Evolutionary conservation across 1,284 basidiomycete species (phyloP), one percentile per base, ranked within the genome.

Genomic region (Ceratobasidium sp.): DNA sequence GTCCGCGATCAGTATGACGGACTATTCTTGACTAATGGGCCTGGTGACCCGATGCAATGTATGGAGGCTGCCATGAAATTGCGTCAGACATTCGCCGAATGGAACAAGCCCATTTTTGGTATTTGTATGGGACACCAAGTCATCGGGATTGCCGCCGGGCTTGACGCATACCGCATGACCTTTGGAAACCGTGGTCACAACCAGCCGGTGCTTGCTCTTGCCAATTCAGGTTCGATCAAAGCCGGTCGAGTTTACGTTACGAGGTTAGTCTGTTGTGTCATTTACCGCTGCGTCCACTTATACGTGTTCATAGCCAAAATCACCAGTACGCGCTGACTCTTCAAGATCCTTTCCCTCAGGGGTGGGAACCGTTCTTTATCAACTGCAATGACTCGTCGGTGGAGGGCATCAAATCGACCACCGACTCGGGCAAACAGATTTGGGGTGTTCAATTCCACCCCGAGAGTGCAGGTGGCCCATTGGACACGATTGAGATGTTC

Each of bases 161-260:
- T 98, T 74, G 95, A 98, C 78, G 94, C 96, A 6, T 98, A 98
- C 81, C 88, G 96, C 39, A 97, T 97, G 95, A 94, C 90, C 23
- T 98, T 98, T 79, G 96, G 97, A 32, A 98, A 99, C 82, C 92
- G 97, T 78, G 97, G 97, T n/a, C 97, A 99, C 82, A 99, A 99
- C 81, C 97, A 99, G 81, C 97, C 97, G 48, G 97, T 99, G 18
- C 87, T 99, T 41, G 97, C 97, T 28, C 86, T 98, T 69, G 93
- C 94, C 41, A 91, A 89, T 45, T 88, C 92, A 8, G 95, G 96
- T 3, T 94, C 92, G 34, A 96, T 98, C 83, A 93, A 90, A 79
- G 94, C 96, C 60, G 97, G 97, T 21, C 87, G 97, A 52, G 96
- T 99, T 57, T 99, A 98, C 83, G 96, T 99, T 64, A 99, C 97